phyloP scores from a whole-genome alignment of 371 early-diverging fungal species.

The Rhizomucor pusillus region DNA sequence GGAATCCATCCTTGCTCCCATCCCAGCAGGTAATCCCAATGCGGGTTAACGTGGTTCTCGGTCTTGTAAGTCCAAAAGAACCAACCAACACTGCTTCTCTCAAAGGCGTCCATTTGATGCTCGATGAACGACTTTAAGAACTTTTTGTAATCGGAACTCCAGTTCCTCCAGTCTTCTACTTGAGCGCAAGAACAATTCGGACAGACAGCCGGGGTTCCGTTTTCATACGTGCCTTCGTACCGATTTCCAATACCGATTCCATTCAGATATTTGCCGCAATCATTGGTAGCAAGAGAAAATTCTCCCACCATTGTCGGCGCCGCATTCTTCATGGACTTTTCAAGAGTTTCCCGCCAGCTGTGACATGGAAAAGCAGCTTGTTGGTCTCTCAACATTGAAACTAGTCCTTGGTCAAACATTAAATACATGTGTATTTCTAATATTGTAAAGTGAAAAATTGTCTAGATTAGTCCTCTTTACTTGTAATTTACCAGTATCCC shows the following conservation, averaged over 20 bases:
- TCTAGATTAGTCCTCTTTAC: too few relatives aligned
- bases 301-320: constrained; percentile 72
- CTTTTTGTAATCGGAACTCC: constrained; percentile 28
- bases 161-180: constrained; percentile 31
- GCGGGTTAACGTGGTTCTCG: constrained; percentile 57
- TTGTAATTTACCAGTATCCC: too few relatives aligned
- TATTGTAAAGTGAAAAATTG: too few relatives aligned
- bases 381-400: constrained; percentile 25
- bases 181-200: constrained; percentile 49
- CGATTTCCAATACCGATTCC: constrained; percentile 66
- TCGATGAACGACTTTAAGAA: constrained; percentile 40
- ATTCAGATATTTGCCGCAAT: constrained; percentile 72
- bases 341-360: constrained; percentile 29
- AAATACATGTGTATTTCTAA: constrained; percentile 17
- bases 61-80: constrained; percentile 84
- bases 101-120: constrained; percentile 48
- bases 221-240: constrained; percentile 56
- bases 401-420: constrained; percentile 14
- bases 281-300: constrained; percentile 72
- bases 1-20: constrained; percentile 49
- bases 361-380: constrained; percentile 48
- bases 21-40: constrained; percentile 69
- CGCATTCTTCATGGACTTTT: constrained; percentile 15
- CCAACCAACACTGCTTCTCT: constrained; percentile 58
- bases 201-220: constrained; percentile 18